Percentiles rank a stretch among this genome's conserved stretches.
Evolutionary conservation across 2,329 filamentous ascomycete species (phyloP).

Genomic region (Elsinoe australis): DNA sequence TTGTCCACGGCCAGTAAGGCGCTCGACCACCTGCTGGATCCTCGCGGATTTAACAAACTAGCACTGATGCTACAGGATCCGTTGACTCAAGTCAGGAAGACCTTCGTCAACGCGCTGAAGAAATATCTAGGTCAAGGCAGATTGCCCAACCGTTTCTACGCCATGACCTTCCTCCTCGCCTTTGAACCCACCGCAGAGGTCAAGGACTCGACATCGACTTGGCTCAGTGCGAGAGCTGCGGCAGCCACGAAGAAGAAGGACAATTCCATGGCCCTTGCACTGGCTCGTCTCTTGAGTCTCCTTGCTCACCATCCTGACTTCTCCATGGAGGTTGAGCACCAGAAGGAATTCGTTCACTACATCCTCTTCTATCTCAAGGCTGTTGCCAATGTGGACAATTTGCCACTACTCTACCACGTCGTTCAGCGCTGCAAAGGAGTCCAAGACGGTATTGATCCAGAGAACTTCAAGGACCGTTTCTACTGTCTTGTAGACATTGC

Average conservation of each 20-base stretch:
- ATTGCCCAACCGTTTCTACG: slow-evolving; percentile 72
- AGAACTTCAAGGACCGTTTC: slow-evolving; percentile 61
- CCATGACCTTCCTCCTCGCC: slow-evolving; percentile 80
- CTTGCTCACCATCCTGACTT: slow-evolving; percentile 94
- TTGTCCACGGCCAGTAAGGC: slow-evolving; percentile 63
- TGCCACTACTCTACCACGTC: slow-evolving; percentile 83
- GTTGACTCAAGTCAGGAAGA: slow-evolving; percentile 62
- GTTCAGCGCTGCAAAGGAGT: slow-evolving; percentile 90
- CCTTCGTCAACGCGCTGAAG: slow-evolving; percentile 78
- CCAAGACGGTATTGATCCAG: slow-evolving; percentile 61
- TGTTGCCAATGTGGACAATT: slow-evolving; percentile 77
- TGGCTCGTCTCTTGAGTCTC: slow-evolving; percentile 76
- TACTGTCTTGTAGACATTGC: slow-evolving; percentile 85
- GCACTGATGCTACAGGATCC: slow-evolving; percentile 75
- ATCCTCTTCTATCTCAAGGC: slow-evolving; percentile 80
- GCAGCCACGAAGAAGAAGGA: slow-evolving; percentile 50
- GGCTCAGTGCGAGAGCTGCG: slow-evolving; percentile 74
- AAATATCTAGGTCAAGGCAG: slow-evolving; percentile 74
- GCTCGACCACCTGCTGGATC: slow-evolving; percentile 67
- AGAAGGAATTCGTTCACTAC: slow-evolving; percentile 79
- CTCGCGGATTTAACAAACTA: slow-evolving; percentile 70
- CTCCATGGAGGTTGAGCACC: slow-evolving; percentile 54
- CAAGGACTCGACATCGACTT: slow-evolving; percentile 70
- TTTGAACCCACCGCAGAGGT: slow-evolving; percentile 76
- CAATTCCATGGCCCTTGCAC: slow-evolving; percentile 67